Evolutionary conservation across 257 asterid species (phyloP), one percentile per base, ranked within the genome.

Genomic region (Mitragyna speciosa): DNA sequence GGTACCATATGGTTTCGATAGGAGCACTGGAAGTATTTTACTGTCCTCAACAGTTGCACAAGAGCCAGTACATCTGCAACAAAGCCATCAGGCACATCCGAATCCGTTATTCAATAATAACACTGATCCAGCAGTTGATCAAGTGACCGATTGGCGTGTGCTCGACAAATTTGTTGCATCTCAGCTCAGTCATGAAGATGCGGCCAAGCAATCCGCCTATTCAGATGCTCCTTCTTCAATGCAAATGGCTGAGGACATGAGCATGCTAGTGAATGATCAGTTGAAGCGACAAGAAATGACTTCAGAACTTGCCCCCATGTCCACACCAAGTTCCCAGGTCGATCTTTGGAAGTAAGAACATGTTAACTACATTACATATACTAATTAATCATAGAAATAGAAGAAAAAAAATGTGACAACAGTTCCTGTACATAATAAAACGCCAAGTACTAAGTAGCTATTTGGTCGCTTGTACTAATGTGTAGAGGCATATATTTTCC

Each of bases 81-180:
- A 76, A 72, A 70, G 33, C 28, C 52, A 75, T n/a, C 79, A 59
- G 5, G 67, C 59, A 1, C 72, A 61, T 20, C n/a, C 65, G 43
- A 71, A 73, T 73, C 52, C 79, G 12, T 5, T 77, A 19, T 81
- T 30, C 26, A 61, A 22, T 66, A 56, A 69, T 76, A 54, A 31
- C 68, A 65, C 76, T 45, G 82, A 84, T 41, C 88, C 86, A 68
- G 82, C 61, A 17, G 80, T 58, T 47, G 86, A 89, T 41, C 89
- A 87, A 68, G 86, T 89, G 74, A 89, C 93, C 0, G 96, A 91
- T 56, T 91, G 96, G 96, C 87, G 96, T 24, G 89, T 89, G 61
- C 92, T 91, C 17, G 93, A 91, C 70, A 91, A 89, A 82, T 84
- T 91, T 58, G 93, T 91, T 26, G 96, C 96, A 4, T 88, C 91